Conservation (phyloP, 1,139 yeast species). For the Scheffersomyces cryptocercus region DNA sequence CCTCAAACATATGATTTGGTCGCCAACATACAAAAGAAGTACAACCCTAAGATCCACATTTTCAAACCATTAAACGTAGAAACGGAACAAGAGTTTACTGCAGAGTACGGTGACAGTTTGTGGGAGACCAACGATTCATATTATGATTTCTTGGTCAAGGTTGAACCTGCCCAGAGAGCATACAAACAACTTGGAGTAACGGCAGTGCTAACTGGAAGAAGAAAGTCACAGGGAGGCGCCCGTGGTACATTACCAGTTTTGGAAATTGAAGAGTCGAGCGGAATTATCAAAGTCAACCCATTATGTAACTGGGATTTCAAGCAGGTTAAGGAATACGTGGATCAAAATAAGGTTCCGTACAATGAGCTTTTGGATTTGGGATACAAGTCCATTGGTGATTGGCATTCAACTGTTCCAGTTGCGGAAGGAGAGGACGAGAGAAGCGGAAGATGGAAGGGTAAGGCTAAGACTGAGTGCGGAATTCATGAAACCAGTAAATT, state of each 20-base stretch:
- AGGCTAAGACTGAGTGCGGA: constrained; percentile 93
- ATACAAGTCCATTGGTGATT: constrained; percentile 91
- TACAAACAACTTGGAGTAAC: constrained; percentile 67
- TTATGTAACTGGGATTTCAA: constrained; percentile 80
- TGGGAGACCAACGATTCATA: constrained; percentile 84
- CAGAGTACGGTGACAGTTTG: constrained; percentile 67
- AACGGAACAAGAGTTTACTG: constrained; percentile 65
- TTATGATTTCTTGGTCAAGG: constrained; percentile 87
- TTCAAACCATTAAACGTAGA: constrained; percentile 63
- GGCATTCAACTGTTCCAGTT: constrained; percentile 92
- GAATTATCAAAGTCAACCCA: constrained; percentile 85
- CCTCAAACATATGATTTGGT: constrained; percentile 87
- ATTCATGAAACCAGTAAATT: constrained; percentile 81
- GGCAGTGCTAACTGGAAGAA: constrained; percentile 91
- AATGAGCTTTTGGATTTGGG: constrained; percentile 84
- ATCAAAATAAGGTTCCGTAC: constrained; percentile 74
- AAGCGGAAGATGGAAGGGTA: constrained; percentile 95
- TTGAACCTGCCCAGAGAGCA: constrained; percentile 89
- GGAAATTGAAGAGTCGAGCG: constrained; percentile 69
- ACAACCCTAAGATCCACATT: constrained; percentile 56
- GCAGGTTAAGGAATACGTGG: constrained; percentile 70
- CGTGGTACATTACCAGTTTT: constrained; percentile 73
- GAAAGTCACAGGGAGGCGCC: constrained; percentile 88
- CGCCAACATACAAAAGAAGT: constrained; percentile 53
- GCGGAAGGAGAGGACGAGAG: constrained; percentile 93